Percentiles rank a stretch among this genome's conserved stretches.
phyloP scores from a whole-genome alignment of 176 grass and related monocot species.

The Leersia perrieri region DNA sequence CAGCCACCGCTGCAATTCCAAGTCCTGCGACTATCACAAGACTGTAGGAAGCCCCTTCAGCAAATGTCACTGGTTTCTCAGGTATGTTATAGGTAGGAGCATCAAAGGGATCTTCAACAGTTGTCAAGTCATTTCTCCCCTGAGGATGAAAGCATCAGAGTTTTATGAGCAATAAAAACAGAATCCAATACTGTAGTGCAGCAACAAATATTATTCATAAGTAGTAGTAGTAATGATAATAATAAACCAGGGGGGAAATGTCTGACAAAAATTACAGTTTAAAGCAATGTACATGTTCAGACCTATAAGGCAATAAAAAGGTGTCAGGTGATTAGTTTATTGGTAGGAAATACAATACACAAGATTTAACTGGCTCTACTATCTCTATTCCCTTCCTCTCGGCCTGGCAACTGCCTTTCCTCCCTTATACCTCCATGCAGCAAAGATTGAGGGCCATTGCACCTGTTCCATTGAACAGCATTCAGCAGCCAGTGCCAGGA shows the following conservation, averaged over 20 bases:
- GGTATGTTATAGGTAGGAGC: constrained; percentile 92
- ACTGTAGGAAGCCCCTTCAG: constrained; percentile 92
- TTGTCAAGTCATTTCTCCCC: constrained; percentile 74
- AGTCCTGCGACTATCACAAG: constrained; percentile 83
- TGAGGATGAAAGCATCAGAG: constrained; percentile 27
- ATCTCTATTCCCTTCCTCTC: neutral
- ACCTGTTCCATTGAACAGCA: no score
- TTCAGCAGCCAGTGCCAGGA: neutral
- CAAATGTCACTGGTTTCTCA: constrained; percentile 87
- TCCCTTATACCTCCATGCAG: neutral
- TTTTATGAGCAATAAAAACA: constrained; percentile 28
- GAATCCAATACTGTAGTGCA: neutral
- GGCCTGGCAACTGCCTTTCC: neutral
- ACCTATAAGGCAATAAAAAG: neutral
- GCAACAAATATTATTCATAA: neutral
- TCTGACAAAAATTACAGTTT: constrained; percentile 1
- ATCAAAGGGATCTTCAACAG: constrained; percentile 89
- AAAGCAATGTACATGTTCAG: neutral
- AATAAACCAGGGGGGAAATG: constrained; percentile 6
- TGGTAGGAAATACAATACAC: neutral
- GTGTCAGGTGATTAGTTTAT: constrained; percentile 16
- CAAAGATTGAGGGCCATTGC: neutral
- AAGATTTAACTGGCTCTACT: neutral
- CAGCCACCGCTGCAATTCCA: constrained; percentile 80
- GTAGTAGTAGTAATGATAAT: neutral